Evolutionary conservation across 2,329 filamentous ascomycete genomes (phyloP), one percentile per base, ranked within the genome.

Genomic region (Nemania serpens): DNA sequence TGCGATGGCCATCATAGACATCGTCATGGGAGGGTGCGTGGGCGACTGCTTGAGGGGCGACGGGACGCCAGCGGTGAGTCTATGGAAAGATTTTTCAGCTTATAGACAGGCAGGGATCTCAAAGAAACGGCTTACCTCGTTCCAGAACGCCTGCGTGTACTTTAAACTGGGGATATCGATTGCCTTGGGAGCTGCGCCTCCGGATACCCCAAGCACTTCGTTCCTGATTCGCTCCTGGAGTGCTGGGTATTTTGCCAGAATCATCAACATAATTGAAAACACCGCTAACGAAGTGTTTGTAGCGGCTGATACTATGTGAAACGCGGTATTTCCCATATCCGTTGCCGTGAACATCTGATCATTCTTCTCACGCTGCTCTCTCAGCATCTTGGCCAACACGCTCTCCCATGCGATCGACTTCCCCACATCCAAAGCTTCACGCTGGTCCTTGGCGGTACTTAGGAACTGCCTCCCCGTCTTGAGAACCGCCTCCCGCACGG

Each of bases 61-160:
- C 47, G n/a, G 47, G 47, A 37, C 47, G 47, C 47, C 47, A 49
- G 47, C 47, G 47, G 33, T 49, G 47, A 20, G 36, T 17, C 47
- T 49, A 20, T 49, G 15, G 5, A 5, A 34, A 11, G 13, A 22
- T 13, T 37, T 49, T 18, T 49, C n/a, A 25, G 11, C 15, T 34
- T 34, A 20, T 34, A 7, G 5, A 48, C 4, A 34, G 20, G 11
- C 10, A 17, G 25, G 9, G n/a, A 1, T 48, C 15, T 34, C 3
- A 2, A 22, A 29, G 22, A 37, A 36, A 17, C 4, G 13, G 7
- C 22, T n/a, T 37, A 49, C 47, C 47, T 49, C 47, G 17, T 49
- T 49, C 47, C 47, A 49, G 20, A 49, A 49, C 3, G 47, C 47
- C 15, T 49, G 29, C 47, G 33, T 49, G 36, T 49, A 49, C 47